These are phyloP conservation scores for Diaporthe citrichinensis DNA, from an alignment of 2,329 filamentous ascomycete genomes.

Conservation along the genomic window DNA sequence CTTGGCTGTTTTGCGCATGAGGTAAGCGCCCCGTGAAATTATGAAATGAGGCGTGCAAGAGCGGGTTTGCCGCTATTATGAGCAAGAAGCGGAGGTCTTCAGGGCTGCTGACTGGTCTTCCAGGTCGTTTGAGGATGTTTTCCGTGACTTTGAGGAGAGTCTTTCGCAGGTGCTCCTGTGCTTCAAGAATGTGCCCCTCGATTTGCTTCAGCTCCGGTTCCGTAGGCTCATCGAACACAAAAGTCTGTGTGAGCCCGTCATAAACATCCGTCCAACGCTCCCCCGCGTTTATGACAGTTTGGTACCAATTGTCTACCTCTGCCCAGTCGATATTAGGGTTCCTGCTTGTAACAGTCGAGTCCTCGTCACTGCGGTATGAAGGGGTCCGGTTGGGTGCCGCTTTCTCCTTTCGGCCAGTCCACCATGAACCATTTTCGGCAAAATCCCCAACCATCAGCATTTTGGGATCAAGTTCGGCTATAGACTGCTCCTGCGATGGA, in stretches of 20 bases:
- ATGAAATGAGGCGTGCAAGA: slow-evolving; percentile 68
- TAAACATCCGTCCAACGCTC: slow-evolving; percentile 75
- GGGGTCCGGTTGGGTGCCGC: slow-evolving; percentile 50
- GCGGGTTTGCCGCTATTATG: slow-evolving; percentile 83
- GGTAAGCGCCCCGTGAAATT: slow-evolving; percentile 59
- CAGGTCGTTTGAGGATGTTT: slow-evolving; percentile 83
- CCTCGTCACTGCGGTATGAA: slow-evolving; percentile 52
- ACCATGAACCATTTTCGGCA: slow-evolving; percentile 87
- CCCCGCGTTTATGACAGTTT: slow-evolving; percentile 76
- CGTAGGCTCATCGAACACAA: slow-evolving; percentile 47
- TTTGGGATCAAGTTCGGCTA: slow-evolving; percentile 80
- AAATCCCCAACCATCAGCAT: slow-evolving; percentile 81
- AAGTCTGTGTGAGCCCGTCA: slow-evolving; percentile 59
- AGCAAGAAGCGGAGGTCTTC: slow-evolving; percentile 83
- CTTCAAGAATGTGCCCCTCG: slow-evolving; percentile 64
- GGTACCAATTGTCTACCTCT: slow-evolving; percentile 81
- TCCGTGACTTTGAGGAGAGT: slow-evolving; percentile 84
- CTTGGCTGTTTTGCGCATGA: slow-evolving; percentile 46
- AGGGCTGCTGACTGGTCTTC: slow-evolving; percentile 75
- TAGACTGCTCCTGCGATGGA: slow-evolving; percentile 55
- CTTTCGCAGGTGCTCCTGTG: slow-evolving; percentile 78
- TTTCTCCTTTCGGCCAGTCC: slow-evolving; percentile 74
- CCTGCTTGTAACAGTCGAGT: slow-evolving; percentile 65
- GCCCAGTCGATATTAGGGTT: slow-evolving; percentile 83
- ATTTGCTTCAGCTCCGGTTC: slow-evolving; percentile 58